A percentile compares a stretch with the other conserved stretches of the same genome.
phyloP scores from a whole-genome alignment of 106 monocot species.

The Acanthochlamys bracteata region DNA sequence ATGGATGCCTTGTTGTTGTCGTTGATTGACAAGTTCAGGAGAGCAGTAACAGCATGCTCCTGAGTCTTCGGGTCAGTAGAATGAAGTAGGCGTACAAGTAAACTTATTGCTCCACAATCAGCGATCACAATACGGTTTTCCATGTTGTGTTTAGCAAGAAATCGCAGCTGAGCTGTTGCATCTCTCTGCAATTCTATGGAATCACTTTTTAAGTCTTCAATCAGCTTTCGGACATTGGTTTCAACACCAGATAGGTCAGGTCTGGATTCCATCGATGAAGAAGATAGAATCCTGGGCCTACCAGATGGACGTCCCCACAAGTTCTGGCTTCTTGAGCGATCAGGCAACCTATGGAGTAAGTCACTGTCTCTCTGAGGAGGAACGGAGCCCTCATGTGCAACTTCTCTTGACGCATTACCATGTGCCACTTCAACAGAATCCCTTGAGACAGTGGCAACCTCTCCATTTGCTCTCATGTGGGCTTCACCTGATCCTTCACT shows the following conservation, averaged over 20 bases:
- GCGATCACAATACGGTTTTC: conserved; percentile 80
- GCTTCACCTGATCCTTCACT: conserved; percentile 25
- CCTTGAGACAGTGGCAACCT: conserved; percentile 14
- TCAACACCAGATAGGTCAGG: conserved; percentile 53
- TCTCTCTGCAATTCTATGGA: conserved; percentile 48
- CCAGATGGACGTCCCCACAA: conserved; percentile 51
- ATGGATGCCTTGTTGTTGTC: conserved; percentile 86
- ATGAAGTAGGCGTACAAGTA: conserved; percentile 55
- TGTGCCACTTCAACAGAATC: conserved; percentile 28
- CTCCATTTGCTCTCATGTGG: conserved; percentile 12
- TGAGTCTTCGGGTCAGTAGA: conserved; percentile 60
- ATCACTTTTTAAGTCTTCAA: conserved; percentile 69
- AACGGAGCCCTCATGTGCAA: conserved; percentile 16
- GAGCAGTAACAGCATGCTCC: conserved; percentile 84
- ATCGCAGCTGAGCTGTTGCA: conserved; percentile 54
- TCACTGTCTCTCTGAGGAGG: conserved; percentile 24
- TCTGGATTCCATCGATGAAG: conserved; percentile 41
- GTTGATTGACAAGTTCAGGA: conserved; percentile 87
- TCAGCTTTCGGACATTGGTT: conserved; percentile 35
- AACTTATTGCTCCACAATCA: conserved; percentile 59
- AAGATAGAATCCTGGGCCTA: conserved; percentile 47
- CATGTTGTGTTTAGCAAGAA: conserved; percentile 72
- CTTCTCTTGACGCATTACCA: conserved; percentile 32
- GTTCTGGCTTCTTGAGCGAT: conserved; percentile 43
- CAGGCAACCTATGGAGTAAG: conserved; percentile 22